Base-by-base conservation (phyloP, 306 rosid species). In the Cicer chorassanicum region DNA sequence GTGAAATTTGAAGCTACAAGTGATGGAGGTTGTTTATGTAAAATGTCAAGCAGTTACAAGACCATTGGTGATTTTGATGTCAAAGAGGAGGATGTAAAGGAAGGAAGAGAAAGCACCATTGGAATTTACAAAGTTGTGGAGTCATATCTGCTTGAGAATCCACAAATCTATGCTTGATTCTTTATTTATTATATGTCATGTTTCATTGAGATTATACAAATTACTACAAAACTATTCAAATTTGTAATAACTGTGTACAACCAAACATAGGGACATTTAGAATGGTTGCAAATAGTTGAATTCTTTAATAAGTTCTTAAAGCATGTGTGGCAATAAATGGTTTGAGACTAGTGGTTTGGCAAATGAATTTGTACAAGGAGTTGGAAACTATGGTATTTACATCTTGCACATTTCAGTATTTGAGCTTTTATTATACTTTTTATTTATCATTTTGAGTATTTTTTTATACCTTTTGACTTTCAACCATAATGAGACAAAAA, bases 41-140 rank as follows among this genome's bases (percentile, higher is more conserved):
- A 84, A 65, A 85, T 90, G 86, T 73, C 62, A 14, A 90, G 83
- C 75, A 82, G 66, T 51, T 88, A 88, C 81, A 82, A 80, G 44
- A 81, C 90, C 12, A 69, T 72, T 7, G 96, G 86, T 4, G 86
- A 85, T 9, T 56, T 34, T 70, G 81, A 77, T 34, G 82, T 90
- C 19, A 77, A 66, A 5, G 93, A 90, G 75, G 91, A 86, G 70
- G 87, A 86, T 11, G 67, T 85, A 4, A 86, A 83, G 68, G 88
- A 78, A 70, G 93, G 96, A 79, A 88, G 84, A 65, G 92, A 90
- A 57, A 90, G 86, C 75, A 79, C 90, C 1, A 75, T 85, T 83
- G 93, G 84, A 39, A 74, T 90, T 68, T 85, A 87, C 88, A 85
- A 49, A 85, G 84, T 90, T 53, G 90, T 88, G 44, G 91, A 87